Evolutionary conservation across 768 basidiomycete species (phyloP).

Genomic region (Paxillus ammoniavirescens): DNA sequence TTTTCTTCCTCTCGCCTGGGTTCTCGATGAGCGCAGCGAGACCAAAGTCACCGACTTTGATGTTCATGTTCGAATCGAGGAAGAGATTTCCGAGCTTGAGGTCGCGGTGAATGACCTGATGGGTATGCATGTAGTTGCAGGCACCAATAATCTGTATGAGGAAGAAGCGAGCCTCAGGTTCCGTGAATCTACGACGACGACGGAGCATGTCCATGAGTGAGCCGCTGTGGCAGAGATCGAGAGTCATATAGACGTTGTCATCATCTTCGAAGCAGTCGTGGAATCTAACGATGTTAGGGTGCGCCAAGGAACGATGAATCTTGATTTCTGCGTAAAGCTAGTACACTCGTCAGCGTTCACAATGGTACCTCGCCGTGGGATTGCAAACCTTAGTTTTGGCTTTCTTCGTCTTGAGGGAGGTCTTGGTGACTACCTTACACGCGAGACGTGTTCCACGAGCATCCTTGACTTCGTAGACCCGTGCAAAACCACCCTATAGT

Average conservation of each 20-base stretch:
- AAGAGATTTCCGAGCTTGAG: slow-evolving; percentile 96
- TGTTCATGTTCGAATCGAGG: slow-evolving; percentile 87
- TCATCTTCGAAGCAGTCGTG: slow-evolving; percentile 94
- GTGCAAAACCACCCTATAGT: slow-evolving; percentile 83
- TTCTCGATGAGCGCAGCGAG: slow-evolving; percentile 95
- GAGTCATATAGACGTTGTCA: slow-evolving; percentile 95
- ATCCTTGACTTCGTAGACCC: slow-evolving; percentile 94
- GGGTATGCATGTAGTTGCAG: slow-evolving; percentile 95
- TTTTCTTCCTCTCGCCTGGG: slow-evolving; percentile 97
- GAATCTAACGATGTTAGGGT: slow-evolving; percentile 92
- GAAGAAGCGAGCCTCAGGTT: slow-evolving; percentile 91
- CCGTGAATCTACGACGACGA: slow-evolving; percentile 81
- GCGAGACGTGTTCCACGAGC: slow-evolving; percentile 61
- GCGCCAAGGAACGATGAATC: slow-evolving; percentile 86
- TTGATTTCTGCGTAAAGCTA: slow-evolving; percentile 99
- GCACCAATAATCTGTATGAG: slow-evolving; percentile 94
- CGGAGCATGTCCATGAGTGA: slow-evolving; percentile 91
- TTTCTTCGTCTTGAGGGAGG: slow-evolving; percentile 90
- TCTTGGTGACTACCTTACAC: slow-evolving; percentile 94
- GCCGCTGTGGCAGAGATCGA: slow-evolving; percentile 89
- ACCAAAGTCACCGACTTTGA: slow-evolving; percentile 97
- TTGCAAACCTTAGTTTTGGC: slow-evolving; percentile 87
- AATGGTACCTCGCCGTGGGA: not conserved
- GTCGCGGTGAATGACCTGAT: slow-evolving; percentile 97
- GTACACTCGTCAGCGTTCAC: slow-evolving; percentile 3